Base-by-base conservation (phyloP, 352 stramenopile genomes). In the Phytopythium litorale region DNA sequence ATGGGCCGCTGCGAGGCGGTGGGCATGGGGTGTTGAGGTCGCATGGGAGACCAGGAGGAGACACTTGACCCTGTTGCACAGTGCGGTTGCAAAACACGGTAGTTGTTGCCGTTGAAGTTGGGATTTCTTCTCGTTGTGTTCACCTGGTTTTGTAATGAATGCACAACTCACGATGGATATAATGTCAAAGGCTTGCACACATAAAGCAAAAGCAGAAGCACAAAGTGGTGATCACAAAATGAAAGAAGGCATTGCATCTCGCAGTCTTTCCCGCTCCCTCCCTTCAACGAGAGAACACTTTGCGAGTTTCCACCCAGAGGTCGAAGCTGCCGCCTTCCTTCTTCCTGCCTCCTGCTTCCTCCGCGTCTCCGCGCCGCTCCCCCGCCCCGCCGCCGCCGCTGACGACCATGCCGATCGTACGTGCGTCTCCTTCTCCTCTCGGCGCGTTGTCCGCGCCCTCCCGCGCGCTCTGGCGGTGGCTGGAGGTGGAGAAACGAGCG, bases 401-500 rank as follows among this genome's bases (percentile, higher is more conserved):
- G 23, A 28, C 48, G 23, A 28, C 33, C 38, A 83, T 86, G 76
- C 76, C 76, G 33, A 86, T 86, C 66, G 76, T 72, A 51, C 21
- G 66, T 60, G 7, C 15, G 8, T 4, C 28, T 28, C 5, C 45
- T 42, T 3, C 37, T 30, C 9, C 25, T 33, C 37, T 15, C 37
- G 6, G 13, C 4, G 23, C 16, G 4, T n/a, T 6, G 12, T 16
- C 7, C 7, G 23, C 2, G 18, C 18, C 19, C 19, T 18, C 13
- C 40, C 35, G 38, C 42, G 23, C 48, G 40, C 5, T 35, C 43
- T 40, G 50, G 13, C 40, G 18, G 25, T 57, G 35, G 9, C 35
- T 0, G 12, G 35, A 40, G 12, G 35, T 9, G 35, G 4, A 40
- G 5, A 40, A 40, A 40, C 35, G 35, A 40, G 35, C 35, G 35